Evolutionary conservation across 208 protist genomes (phyloP), one percentile per base, ranked within the genome.

Genomic region (Leishmania lainsoni): DNA sequence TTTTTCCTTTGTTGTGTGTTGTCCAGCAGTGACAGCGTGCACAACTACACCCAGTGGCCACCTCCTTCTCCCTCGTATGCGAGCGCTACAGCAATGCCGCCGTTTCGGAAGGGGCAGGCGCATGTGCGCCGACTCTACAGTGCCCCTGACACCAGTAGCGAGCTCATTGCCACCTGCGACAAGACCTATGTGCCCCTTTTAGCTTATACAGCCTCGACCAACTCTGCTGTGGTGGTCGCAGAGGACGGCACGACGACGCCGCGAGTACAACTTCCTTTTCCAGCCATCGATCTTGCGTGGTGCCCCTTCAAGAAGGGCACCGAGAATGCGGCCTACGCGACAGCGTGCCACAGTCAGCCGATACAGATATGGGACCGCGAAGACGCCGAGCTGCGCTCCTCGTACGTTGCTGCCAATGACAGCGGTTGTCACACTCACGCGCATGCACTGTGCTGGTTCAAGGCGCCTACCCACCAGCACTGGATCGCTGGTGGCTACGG

Each of bases 341-440:
- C 89, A 8, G 88, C 88, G 26, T 90, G 89, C 71, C 52, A 75
- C 54, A 88, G 85, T 65, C 85, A 85, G 78, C 94, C 94, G 10
- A 77, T 97, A 70, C 94, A 97, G 79, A 65, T 97, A 69, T 96
- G 94, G 92, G 92, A 97, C 78, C 16, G 84, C 3, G 87, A 92
- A 26, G 91, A 94, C 69, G 91, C 81, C 22, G 68, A 82, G 5
- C 79, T 92, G 79, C 91, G 94, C n/a, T 92, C 89, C 39, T 88
- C 90, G 10, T 97, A 95, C 76, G 79, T 84, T n/a, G 89, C 90
- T 10, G n/a, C 29, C 39, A 95, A 93, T 71, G 82, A 86, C 72
- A 87, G 85, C 80, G 92, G 89, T 78, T 87, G 87, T 65, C 87
- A 89, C 42, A 81, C 82, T 17, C 77, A 91, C 73, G 84, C 91